Percentiles rank a stretch among this genome's conserved stretches.
Evolutionary conservation across 2,329 filamentous ascomycete genomes (phyloP).

Genomic region (Clarireedia sp.): DNA sequence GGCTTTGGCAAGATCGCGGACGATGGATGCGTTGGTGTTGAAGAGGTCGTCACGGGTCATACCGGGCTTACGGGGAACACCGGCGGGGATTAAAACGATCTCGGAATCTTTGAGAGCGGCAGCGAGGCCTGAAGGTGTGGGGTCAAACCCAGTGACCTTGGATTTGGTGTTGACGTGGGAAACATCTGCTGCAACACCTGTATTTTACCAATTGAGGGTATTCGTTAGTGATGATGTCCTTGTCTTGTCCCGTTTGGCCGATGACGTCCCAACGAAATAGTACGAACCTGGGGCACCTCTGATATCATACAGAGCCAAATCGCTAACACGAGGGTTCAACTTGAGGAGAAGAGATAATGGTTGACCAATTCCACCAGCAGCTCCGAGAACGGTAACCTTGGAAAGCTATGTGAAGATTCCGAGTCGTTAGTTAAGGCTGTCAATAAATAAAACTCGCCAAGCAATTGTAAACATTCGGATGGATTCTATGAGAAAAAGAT

Average conservation of each 20-base stretch:
- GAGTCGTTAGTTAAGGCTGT: constrained; percentile 18
- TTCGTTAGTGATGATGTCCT: background rate
- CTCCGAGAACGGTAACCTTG: constrained; percentile 96
- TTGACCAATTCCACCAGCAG: constrained; percentile 94
- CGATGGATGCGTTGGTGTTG: constrained; percentile 99
- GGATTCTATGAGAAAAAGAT: constrained; percentile 7
- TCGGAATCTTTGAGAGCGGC: constrained; percentile 85
- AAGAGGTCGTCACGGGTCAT: constrained; percentile 99
- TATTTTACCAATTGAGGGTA: constrained; percentile 43
- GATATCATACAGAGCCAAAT: constrained; percentile 97
- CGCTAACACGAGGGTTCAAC: constrained; percentile 76
- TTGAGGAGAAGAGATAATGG: constrained; percentile 95
- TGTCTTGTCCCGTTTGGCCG: background rate
- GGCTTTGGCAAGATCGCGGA: constrained; percentile 85
- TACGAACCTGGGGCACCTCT: constrained; percentile 10
- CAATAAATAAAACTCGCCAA: constrained; percentile 11
- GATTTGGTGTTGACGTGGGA: constrained; percentile 94
- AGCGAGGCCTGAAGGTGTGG: constrained; percentile 78
- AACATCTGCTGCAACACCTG: constrained; percentile 89
- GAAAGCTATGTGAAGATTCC: constrained; percentile 57
- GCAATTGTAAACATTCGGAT: constrained; percentile 5
- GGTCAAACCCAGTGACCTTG: constrained; percentile 81
- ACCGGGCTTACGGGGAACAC: constrained; percentile 98
- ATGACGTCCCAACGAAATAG: background rate
- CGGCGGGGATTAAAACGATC: constrained; percentile 93